phyloP scores from a whole-genome alignment of 805 yeast species.

The Hanseniaspora clermontiae region DNA sequence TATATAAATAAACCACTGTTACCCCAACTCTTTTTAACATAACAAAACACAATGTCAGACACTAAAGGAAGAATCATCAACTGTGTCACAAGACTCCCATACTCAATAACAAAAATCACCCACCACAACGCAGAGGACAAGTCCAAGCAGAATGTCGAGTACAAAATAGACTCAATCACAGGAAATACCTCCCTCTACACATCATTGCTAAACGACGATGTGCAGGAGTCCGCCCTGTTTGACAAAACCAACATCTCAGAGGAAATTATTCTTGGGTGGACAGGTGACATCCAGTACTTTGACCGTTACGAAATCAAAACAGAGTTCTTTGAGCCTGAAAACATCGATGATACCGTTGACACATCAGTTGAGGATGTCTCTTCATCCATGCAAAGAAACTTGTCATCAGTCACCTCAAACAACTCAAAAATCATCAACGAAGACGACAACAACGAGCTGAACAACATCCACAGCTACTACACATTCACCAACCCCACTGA shows the following conservation, averaged over 20 bases:
- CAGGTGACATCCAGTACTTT: slow-evolving; percentile 59
- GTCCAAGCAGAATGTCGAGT: slow-evolving; percentile 19
- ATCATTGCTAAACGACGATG: slow-evolving; percentile 35
- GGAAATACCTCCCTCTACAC: slow-evolving; percentile 82
- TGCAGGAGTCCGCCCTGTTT: background rate
- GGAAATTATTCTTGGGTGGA: slow-evolving; percentile 83
- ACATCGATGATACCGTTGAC: background rate
- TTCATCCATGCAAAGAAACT: background rate
- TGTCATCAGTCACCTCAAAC: background rate
- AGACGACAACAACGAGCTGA: slow-evolving; percentile 4
- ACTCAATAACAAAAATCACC: slow-evolving; percentile 19
- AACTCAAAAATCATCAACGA: slow-evolving; percentile 5
- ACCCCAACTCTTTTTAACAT: background rate
- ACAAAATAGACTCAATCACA: slow-evolving; percentile 52
- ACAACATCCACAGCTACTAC: slow-evolving; percentile 12
- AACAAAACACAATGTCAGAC: background rate
- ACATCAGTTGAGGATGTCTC: background rate
- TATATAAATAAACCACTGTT: background rate
- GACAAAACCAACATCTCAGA: slow-evolving; percentile 68
- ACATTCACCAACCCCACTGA: slow-evolving; percentile 14
- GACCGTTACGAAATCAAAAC: slow-evolving; percentile 16
- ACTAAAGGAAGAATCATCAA: slow-evolving; percentile 23
- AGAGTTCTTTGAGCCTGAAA: background rate
- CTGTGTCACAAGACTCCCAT: slow-evolving; percentile 29
- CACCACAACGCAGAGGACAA: slow-evolving; percentile 1